Base-by-base conservation (phyloP, 768 basidiomycete genomes). In the Russula emetica region DNA sequence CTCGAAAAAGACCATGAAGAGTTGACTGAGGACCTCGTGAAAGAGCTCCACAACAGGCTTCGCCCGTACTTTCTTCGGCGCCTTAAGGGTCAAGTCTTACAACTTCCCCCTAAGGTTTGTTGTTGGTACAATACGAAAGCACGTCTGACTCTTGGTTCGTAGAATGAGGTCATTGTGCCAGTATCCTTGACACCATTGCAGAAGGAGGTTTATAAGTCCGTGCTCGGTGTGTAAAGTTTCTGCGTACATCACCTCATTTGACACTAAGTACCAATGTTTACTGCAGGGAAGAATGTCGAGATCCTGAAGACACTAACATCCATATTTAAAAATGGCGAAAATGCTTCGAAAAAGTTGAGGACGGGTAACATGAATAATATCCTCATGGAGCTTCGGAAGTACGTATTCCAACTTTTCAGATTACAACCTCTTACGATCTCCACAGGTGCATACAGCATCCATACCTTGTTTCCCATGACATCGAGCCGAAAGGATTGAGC, bases 141-240 rank as follows among this genome's bases (percentile, higher is more conserved):
- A 42, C 16, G 34, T 45, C 45, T 34, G 22, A 60, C 34, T 38
- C 38, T 59, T 26, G 26, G 55, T 55, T 34, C 60, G 13, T 56
- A 93, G 92, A 93, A 93, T 69, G 92, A 94, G 72, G 88, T 93
- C 51, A 94, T 94, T 67, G 88, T 97, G 1, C 94, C 95, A 0
- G 82, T 97, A 49, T 92, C 91, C 10, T 88, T 98, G 85, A 79
- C 88, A 0, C 83, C 87, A 1, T 73, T 96, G 32, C 95, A 98
- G 72, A 90, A 88, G 70, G 87, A 94, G 71, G 82, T 96, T 2
- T 97, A 94, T 71, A 85, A 88, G 59, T 88, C 88, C 5, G 87
- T 97, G 61, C 75, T 96, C 36, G 89, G 93, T 90, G 70, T 62
- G 63, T 55, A 9, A 45, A 50, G 20, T 38, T 11, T 78, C 44